Conservation (phyloP, 2,329 filamentous ascomycete genomes). For the Fonsecaea nubica region DNA sequence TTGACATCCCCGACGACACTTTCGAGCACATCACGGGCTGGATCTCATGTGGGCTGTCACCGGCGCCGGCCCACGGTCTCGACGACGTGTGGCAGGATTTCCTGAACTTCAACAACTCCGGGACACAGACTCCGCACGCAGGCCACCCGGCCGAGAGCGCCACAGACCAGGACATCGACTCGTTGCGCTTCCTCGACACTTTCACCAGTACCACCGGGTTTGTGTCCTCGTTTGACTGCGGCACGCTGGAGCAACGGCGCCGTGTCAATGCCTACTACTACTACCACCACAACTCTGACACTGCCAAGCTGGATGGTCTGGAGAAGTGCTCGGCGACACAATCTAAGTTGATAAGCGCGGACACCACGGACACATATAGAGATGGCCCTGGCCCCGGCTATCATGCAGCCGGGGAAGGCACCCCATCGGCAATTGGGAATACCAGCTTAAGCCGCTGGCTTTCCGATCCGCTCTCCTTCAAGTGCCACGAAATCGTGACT, state of each 20-base stretch:
- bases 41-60: constrained; percentile 9
- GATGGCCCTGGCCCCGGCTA: not conserved
- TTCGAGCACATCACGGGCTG: constrained; percentile 11
- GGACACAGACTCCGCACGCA: not conserved
- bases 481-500: constrained; percentile 48
- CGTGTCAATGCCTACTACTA: constrained; percentile 36
- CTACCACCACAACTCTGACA: not conserved
- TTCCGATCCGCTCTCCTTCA: constrained; percentile 46
- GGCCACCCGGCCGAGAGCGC: not conserved
- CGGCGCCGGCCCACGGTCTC: not conserved
- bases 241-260: constrained; percentile 45
- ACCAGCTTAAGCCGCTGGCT: constrained; percentile 36
- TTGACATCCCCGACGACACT: not conserved
- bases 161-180: not conserved
- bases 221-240: constrained; percentile 48
- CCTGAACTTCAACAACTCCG: constrained; percentile 11
- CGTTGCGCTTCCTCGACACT: constrained; percentile 43
- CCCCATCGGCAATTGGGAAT: not conserved
- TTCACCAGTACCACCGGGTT: constrained; percentile 49
- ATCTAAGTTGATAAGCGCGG: not conserved
- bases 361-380: constrained; percentile 3
- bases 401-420: not conserved
- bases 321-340: not conserved
- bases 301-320: not conserved
- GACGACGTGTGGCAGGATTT: constrained; percentile 20